Percentiles rank a stretch among this genome's conserved stretches.
These are phyloP conservation scores for Petunia axillaris DNA, from an alignment of 257 asterid species.

Conservation along the genomic window DNA sequence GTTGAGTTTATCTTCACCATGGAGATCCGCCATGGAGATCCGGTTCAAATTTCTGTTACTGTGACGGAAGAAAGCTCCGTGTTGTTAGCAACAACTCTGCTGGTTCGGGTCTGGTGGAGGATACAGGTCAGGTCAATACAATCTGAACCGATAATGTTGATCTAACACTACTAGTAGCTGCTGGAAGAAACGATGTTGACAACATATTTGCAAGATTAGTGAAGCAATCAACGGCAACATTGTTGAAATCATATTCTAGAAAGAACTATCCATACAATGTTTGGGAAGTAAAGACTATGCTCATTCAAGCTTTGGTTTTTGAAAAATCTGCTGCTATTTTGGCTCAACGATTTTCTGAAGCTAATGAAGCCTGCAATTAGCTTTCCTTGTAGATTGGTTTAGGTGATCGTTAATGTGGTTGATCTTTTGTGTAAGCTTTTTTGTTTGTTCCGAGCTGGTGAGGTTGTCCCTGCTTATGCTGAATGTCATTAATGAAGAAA, in stretches of 20 bases:
- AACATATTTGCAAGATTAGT: slow-evolving; percentile 52
- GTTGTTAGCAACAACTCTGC: too few species aligned
- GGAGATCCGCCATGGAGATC: too few species aligned
- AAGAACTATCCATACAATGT: slow-evolving; percentile 70
- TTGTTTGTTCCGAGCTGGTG: background rate
- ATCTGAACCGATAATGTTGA: slow-evolving; percentile 23
- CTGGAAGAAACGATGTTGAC: slow-evolving; percentile 48
- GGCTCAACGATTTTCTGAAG: slow-evolving; percentile 57
- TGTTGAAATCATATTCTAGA: slow-evolving; percentile 77
- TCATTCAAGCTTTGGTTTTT: slow-evolving; percentile 74
- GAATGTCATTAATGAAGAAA: too few species aligned
- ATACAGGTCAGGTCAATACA: slow-evolving; percentile 35
- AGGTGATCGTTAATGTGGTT: background rate
- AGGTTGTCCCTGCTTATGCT: background rate
- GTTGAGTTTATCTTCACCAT: too few species aligned
- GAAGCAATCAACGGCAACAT: slow-evolving; percentile 84
- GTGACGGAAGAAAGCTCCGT: too few species aligned
- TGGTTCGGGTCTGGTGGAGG: background rate
- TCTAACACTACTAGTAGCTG: slow-evolving; percentile 71
- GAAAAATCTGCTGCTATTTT: slow-evolving; percentile 63
- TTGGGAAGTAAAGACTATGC: slow-evolving; percentile 87
- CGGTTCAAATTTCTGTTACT: too few species aligned
- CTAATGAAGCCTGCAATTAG: slow-evolving; percentile 63
- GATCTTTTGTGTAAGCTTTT: slow-evolving; percentile 8
- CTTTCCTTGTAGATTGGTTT: background rate